Base-by-base conservation (phyloP, 1,284 basidiomycete genomes). In the Sporisorium scitamineum region DNA sequence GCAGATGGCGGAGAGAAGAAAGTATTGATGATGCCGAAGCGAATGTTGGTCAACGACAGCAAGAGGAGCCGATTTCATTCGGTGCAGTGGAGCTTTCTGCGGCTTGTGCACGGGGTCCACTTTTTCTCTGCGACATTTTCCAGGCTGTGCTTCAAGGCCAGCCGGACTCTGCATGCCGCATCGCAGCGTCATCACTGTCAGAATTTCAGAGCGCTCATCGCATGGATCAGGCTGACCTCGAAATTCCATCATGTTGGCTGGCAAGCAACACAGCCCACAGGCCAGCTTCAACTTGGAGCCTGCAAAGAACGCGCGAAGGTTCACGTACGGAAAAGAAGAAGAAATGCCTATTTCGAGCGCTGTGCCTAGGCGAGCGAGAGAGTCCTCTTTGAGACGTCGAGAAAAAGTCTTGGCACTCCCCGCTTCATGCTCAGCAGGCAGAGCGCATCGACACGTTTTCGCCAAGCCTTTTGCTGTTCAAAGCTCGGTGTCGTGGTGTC, bases 91-190 rank as follows among this genome's bases (percentile, higher is more conserved):
- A 53, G 24, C 22, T 48, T 26, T 18, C 24, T 18, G 47, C 6
- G 14, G 27, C 34, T 18, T 24, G 63, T 54, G 62, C 62, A 58
- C 63, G 63, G 63, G 52, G 62, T 65, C 55, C 56, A 54, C 26
- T 22, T 27, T 39, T 48, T 34, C 39, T 4, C 34, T 58, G 7
- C 7, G 16, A 47, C 52, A 24, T 14, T 39, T n/a, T 16, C 24
- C 41, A 54, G 54, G 54, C 54, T 39, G 39, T 54, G 52, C 50
- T 22, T 39, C 26, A 57, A 29, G 42, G 26, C 20, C 45, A 31
- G 20, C 20, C 29, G 34, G 37, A 51, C 32, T 48, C 22, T 54
- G 50, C 31, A 45, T 53, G 50, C 51, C 47, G 42, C 51, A 42
- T 31, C 59, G 47, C 56, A 26, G 39, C 50, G 22, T 59, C 14